Evolutionary conservation across 23 red algal species (phyloP).

Genomic region (Agarophyton chilense): DNA sequence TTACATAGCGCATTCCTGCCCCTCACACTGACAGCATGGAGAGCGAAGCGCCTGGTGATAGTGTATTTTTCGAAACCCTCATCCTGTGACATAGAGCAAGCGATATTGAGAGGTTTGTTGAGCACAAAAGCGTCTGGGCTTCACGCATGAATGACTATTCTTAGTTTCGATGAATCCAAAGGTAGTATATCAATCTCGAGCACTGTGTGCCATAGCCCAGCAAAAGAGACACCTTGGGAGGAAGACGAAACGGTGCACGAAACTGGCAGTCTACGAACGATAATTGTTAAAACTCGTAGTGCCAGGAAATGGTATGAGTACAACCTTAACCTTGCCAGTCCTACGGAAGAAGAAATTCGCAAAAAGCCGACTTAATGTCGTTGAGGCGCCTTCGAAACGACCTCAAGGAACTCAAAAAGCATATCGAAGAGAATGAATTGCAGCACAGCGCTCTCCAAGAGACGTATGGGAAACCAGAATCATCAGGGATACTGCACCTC

Average conservation of each 20-base stretch:
- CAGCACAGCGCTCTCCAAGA: too few species aligned
- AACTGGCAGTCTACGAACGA: background rate
- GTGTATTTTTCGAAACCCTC: background rate
- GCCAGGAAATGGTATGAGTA: conserved; percentile 22
- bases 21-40: conserved; percentile 10
- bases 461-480: conserved; percentile 27
- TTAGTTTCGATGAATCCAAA: background rate
- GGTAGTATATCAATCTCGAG: background rate
- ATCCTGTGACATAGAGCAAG: conserved; percentile 4
- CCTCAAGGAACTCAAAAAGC: too few species aligned
- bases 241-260: background rate
- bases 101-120: conserved; percentile 26
- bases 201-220: background rate
- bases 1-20: conserved; percentile 31
- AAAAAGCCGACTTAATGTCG: conserved; percentile 1
- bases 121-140: background rate
- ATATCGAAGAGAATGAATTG: too few species aligned
- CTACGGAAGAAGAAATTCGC: background rate
- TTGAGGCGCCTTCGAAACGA: conserved; percentile 10
- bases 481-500: background rate
- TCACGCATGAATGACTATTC: background rate
- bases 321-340: conserved; percentile 12
- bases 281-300: background rate
- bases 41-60: background rate
- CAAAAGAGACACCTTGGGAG: background rate